Evolutionary conservation across 306 rosid genomes (phyloP), one percentile per base, ranked within the genome.

Genomic region (Senna siamea): DNA sequence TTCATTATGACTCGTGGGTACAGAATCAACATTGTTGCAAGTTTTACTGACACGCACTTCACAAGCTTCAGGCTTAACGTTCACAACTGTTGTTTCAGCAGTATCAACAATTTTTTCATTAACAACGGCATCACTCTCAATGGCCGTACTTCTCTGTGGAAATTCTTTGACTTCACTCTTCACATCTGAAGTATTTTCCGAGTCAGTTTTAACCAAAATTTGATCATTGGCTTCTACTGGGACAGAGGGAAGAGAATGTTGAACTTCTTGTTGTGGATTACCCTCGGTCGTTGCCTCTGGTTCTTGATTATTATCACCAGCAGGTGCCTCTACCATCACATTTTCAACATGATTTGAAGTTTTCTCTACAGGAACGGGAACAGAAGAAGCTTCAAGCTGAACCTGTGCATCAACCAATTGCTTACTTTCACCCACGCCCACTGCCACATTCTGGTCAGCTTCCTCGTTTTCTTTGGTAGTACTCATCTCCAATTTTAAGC

Each of bases 401-500:
- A 73, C 78, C 61, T 58, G 32, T 7, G 59, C 80, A 56, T 79
- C 75, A 75, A 52, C 80, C 18, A 66, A 69, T 61, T 55, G 43
- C 28, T 73, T 54, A 41, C 68, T 79, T 77, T 85, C 85, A 41
- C 71, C 78, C 50, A 81, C 63, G 35, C 15, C 66, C 50, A 19
- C 63, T 17, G 77, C 69, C 47, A 28, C 59, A 1, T 70, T 70
- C 57, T 76, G 77, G 38, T 66, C 77, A 82, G 58, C 66, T 70
- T 74, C 86, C 69, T 76, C 79, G 4, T 78, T 84, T 47, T 76
- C 94, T 75, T 82, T 81, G 43, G 87, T 51, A 66, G 82, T 86
- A 84, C 82, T 79, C 98, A 91, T 93, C 77, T 85, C 65, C 66
- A 54, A 80, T 70, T 86, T 61, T 37, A 78, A 67, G 38, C 26